Percentiles rank a stretch among this genome's conserved stretches.
Evolutionary conservation across 1,139 yeast genomes (phyloP).

Genomic region (Geotrichum restrictum): DNA sequence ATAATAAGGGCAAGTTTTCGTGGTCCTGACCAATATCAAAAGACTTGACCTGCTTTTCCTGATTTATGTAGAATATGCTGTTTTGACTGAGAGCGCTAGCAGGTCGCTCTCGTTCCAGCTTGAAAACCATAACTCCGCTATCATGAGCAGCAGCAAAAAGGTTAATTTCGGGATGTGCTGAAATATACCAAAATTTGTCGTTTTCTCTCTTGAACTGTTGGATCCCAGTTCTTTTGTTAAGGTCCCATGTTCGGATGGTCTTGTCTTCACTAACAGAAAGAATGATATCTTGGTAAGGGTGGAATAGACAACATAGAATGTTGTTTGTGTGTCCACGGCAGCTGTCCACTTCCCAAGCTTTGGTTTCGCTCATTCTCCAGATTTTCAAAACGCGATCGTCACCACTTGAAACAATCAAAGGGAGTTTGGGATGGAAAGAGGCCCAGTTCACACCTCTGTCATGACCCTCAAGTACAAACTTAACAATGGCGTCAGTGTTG

Average conservation of each 20-base stretch:
- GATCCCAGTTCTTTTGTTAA: conserved; percentile 87
- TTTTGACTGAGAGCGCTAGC: conserved; percentile 72
- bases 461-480: conserved; percentile 95
- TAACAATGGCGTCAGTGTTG: conserved; percentile 87
- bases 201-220: conserved; percentile 92
- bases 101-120: conserved; percentile 95
- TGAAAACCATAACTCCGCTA: conserved; percentile 98
- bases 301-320: conserved; percentile 85
- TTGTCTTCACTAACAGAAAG: conserved; percentile 94
- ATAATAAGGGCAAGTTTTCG: conserved; percentile 71
- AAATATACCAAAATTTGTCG: conserved; percentile 91
- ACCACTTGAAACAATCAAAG: conserved; percentile 93
- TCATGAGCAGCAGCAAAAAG: conserved; percentile 97
- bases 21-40: conserved; percentile 58
- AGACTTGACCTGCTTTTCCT: conserved; percentile 80
- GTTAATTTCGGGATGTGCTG: conserved; percentile 84
- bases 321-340: conserved; percentile 96
- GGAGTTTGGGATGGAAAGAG: conserved; percentile 93
- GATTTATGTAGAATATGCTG: conserved; percentile 68
- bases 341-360: conserved; percentile 99
- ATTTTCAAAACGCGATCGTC: conserved; percentile 93
- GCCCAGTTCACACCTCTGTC: conserved; percentile 99
- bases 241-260: conserved; percentile 94
- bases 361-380: conserved; percentile 97
- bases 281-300: conserved; percentile 88